Percentiles rank a stretch among this genome's conserved stretches.
Evolutionary conservation across 2,329 filamentous ascomycete genomes (phyloP).

Genomic region (Aspergillus sergii): DNA sequence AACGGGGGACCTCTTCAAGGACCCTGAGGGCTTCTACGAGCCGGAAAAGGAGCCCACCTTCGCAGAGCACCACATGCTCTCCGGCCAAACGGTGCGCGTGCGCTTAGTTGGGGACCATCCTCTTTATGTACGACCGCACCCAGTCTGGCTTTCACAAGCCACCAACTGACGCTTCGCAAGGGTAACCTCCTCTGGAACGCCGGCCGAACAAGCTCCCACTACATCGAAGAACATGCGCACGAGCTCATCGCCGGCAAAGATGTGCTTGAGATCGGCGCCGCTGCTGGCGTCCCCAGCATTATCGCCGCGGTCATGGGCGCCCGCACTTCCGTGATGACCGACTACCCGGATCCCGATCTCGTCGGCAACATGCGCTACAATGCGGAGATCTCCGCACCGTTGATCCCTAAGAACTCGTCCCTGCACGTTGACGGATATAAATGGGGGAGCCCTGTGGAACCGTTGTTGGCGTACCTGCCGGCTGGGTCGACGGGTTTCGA

Average conservation of each 20-base stretch:
- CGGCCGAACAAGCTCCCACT: constrained; percentile 73
- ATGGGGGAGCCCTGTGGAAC: constrained; percentile 71
- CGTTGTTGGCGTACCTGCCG: constrained; percentile 63
- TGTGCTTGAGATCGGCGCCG: constrained; percentile 88
- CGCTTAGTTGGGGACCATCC: constrained; percentile 85
- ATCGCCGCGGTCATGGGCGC: constrained; percentile 76
- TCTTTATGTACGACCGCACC: constrained; percentile 65
- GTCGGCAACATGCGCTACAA: constrained; percentile 78
- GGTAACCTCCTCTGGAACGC: constrained; percentile 93
- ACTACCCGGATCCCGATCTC: constrained; percentile 86
- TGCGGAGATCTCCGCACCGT: constrained; percentile 59
- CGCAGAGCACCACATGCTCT: constrained; percentile 69
- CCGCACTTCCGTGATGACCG: constrained; percentile 71
- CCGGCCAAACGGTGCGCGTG: constrained; percentile 67
- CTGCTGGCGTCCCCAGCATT: constrained; percentile 80
- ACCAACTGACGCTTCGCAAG: constrained; percentile 41
- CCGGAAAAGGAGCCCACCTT: constrained; percentile 75
- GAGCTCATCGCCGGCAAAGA: constrained; percentile 65
- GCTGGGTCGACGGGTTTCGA: constrained; percentile 61
- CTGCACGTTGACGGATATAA: constrained; percentile 73
- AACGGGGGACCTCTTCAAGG: constrained; percentile 67
- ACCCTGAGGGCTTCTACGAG: constrained; percentile 78
- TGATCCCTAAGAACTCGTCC: constrained; percentile 40
- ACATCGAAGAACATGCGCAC: constrained; percentile 70
- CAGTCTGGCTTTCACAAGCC: background rate